Evolutionary conservation across 371 early-diverging fungal genomes (phyloP), one percentile per base, ranked within the genome.

Genomic region (Zychaea mexicana): DNA sequence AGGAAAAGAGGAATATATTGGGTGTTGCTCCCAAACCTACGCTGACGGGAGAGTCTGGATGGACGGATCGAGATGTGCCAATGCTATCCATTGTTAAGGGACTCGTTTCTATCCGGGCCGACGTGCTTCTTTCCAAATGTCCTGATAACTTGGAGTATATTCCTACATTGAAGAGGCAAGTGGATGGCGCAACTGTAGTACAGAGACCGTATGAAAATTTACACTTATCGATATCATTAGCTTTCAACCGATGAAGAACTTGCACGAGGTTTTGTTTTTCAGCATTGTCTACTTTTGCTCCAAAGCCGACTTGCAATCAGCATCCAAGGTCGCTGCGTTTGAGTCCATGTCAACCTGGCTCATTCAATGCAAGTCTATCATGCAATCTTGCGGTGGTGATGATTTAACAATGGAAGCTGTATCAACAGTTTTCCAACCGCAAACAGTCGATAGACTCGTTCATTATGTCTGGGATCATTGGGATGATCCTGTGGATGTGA

Each of bases 401-500:
- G 49, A 19, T 13, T 22, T 28, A 9, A 22, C 36, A 3, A 67
- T 71, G 66, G 45, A 64, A 10, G 45, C 52, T 15, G 63, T 71
- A 15, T 58, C 67, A 19, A 57, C 64, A 0, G 65, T 74, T 4
- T 56, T 88, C 32, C 54, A 72, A n/a, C 71, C 67, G 3, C 63
- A 74, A 10, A 81, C 76, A 10, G 76, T 78, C 52, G 86, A 88
- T 47, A 74, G 69, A 28, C 68, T 92, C 31, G 72, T 91, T 39
- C 82, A 84, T 8, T 89, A 89, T 56, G 85, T 92, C 30, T 88
- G 88, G 80, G 84, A 88, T 63, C 87, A 90, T 64, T 93, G 93
- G 92, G 92, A 92, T 64, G 93, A 93, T 61, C 91, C 90, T n/a
- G 77, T 90, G 9, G 92, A 92, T 61, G 85, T 90, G 1, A 85